Percentiles rank a stretch among this genome's conserved stretches.
phyloP scores from a whole-genome alignment of 306 rosid genomes.

The Lathyrus sativus region DNA sequence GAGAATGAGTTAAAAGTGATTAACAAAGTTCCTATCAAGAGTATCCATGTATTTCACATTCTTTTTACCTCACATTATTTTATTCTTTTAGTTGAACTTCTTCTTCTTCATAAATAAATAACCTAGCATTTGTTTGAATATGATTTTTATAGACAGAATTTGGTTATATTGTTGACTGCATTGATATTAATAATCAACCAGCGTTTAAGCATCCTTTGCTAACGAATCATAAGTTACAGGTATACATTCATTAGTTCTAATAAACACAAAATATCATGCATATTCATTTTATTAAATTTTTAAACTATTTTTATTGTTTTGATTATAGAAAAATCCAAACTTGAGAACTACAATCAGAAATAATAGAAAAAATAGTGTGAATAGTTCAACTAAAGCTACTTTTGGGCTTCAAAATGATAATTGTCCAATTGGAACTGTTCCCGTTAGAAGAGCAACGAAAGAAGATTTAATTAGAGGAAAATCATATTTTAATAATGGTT shows the following conservation, averaged over 20 bases:
- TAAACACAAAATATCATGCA: neutral
- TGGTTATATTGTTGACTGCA: neutral
- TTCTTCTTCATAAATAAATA: neutral
- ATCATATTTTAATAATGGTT: neutral
- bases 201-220: neutral
- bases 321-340: conserved; percentile 4
- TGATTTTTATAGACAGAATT: neutral
- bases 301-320: neutral
- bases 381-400: too few relatives aligned
- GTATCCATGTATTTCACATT: neutral
- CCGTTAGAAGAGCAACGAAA: conserved; percentile 1
- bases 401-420: neutral
- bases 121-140: neutral
- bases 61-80: neutral
- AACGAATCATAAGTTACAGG: neutral
- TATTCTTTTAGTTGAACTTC: neutral
- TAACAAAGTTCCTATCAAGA: neutral
- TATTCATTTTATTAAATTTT: neutral
- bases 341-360: neutral
- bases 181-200: neutral
- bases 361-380: neutral
- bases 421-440: conserved; percentile 7
- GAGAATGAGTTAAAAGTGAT: neutral
- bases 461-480: neutral
- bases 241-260: neutral